phyloP scores from a whole-genome alignment of 208 protist genomes.

The Crithidia sp. region DNA sequence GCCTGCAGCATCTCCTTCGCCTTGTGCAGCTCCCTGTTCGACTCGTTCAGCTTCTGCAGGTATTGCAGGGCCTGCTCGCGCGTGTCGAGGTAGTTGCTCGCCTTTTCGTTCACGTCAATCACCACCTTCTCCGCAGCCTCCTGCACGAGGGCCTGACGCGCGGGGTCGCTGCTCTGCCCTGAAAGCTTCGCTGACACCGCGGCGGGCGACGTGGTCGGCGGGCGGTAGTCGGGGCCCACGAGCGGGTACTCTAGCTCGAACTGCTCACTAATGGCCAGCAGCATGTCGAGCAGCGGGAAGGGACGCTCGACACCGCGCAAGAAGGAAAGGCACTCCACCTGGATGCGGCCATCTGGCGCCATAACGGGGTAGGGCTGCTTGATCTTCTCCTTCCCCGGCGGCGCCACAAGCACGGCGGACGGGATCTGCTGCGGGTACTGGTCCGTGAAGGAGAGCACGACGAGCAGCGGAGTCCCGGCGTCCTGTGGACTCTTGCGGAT shows the following conservation, averaged over 20 bases:
- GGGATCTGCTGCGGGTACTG: conserved; percentile 42
- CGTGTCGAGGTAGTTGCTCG: conserved; percentile 63
- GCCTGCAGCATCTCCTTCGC: conserved; percentile 47
- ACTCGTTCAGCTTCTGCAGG: conserved; percentile 50
- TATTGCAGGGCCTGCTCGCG: conserved; percentile 54
- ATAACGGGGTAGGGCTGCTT: conserved; percentile 64
- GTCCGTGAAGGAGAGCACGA: conserved; percentile 37
- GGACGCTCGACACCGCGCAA: conserved; percentile 55
- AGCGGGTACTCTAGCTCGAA: conserved; percentile 78
- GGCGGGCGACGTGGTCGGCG: conserved; percentile 3
- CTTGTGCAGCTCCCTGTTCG: conserved; percentile 56
- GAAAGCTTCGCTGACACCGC: not conserved
- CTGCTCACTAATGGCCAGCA: conserved; percentile 72
- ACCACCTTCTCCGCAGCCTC: conserved; percentile 72
- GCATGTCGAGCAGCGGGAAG: conserved; percentile 66
- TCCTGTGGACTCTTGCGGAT: conserved; percentile 14
- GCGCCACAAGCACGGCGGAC: conserved; percentile 33
- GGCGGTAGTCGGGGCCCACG: conserved; percentile 23
- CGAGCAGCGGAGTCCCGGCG: conserved; percentile 24
- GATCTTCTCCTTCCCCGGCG: conserved; percentile 30
- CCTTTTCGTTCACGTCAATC: conserved; percentile 76
- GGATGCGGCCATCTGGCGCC: conserved; percentile 47
- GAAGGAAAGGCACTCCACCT: conserved; percentile 57
- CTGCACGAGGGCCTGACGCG: conserved; percentile 41
- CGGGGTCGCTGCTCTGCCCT: conserved; percentile 15